Conservation (phyloP, 208 protist species). For the Leishmania martiniquensis region DNA sequence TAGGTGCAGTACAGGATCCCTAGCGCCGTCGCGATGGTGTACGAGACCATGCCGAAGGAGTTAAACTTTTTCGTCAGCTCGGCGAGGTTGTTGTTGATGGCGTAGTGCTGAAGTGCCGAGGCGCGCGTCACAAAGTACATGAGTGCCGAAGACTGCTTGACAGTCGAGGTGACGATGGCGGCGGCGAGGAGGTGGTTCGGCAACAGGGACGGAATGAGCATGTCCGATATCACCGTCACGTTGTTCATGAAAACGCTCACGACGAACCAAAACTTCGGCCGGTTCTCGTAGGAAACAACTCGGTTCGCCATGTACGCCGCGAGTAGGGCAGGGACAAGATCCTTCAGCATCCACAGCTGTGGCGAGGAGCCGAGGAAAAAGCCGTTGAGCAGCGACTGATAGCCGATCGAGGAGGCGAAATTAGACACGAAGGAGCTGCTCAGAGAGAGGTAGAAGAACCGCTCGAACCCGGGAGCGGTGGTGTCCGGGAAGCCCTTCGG, state of each 20-base stretch:
- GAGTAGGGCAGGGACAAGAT: constrained; percentile 70
- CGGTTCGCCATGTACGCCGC: constrained; percentile 85
- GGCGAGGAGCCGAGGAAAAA: constrained; percentile 83
- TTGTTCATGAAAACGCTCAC: constrained; percentile 83
- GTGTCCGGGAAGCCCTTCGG: constrained; percentile 77
- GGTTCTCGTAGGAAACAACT: constrained; percentile 84
- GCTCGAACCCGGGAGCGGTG: constrained; percentile 70
- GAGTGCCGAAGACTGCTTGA: constrained; percentile 81
- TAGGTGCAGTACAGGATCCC: constrained; percentile 78
- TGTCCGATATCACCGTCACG: constrained; percentile 76
- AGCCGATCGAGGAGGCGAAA: constrained; percentile 86
- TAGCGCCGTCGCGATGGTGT: constrained; percentile 71
- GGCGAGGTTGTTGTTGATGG: constrained; percentile 77
- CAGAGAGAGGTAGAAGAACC: constrained; percentile 81
- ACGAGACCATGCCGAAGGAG: constrained; percentile 84
- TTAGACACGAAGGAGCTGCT: constrained; percentile 78
- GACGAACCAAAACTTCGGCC: constrained; percentile 91
- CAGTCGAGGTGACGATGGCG: constrained; percentile 72
- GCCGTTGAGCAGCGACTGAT: constrained; percentile 81
- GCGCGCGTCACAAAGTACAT: constrained; percentile 87
- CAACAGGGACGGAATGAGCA: constrained; percentile 71
- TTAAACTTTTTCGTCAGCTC: constrained; percentile 92
- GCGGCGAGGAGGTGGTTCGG: constrained; percentile 72
- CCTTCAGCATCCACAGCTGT: constrained; percentile 90
- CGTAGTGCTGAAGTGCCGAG: constrained; percentile 83